Conservation (phyloP, 73 alveolate species). For the Stentor roeselii region DNA sequence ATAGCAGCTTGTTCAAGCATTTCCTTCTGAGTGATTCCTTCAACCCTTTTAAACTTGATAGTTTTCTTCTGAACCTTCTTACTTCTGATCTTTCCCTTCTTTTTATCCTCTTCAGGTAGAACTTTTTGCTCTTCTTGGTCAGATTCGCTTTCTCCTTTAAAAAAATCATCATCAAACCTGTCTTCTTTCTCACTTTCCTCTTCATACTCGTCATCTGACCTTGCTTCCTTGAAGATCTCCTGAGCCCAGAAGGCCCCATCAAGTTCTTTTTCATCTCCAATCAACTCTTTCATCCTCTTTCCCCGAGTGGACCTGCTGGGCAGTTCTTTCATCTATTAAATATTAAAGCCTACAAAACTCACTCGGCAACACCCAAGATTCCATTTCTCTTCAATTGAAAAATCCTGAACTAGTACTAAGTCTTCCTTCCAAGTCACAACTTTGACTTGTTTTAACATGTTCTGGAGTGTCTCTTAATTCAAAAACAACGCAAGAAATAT, state of each 20-base stretch:
- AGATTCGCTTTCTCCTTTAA: not conserved
- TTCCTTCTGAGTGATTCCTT: not conserved
- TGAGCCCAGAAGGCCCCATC: constrained; percentile 14
- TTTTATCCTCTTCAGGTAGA: not conserved
- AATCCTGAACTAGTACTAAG: too few relatives aligned
- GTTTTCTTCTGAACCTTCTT: not conserved
- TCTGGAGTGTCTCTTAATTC: not conserved
- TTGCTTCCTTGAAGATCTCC: not conserved
- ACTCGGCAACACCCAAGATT: too few relatives aligned
- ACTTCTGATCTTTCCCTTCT: not conserved
- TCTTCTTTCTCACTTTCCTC: constrained; percentile 16
- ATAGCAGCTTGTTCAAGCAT: constrained; percentile 26
- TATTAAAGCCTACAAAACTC: too few relatives aligned
- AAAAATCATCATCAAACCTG: constrained; percentile 21
- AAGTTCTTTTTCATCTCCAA: constrained; percentile 15
- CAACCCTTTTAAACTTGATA: not conserved
- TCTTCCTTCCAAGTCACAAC: too few relatives aligned
- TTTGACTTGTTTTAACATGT: not conserved
- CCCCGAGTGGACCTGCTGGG: constrained; percentile 6
- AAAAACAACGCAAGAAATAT: not conserved
- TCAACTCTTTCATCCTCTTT: constrained; percentile 3
- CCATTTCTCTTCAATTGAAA: too few relatives aligned
- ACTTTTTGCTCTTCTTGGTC: not conserved
- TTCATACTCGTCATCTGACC: not conserved
- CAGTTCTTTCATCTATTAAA: constrained; percentile 23